Conservation (phyloP, 768 basidiomycete species). For the Favolaschia claudopus region DNA sequence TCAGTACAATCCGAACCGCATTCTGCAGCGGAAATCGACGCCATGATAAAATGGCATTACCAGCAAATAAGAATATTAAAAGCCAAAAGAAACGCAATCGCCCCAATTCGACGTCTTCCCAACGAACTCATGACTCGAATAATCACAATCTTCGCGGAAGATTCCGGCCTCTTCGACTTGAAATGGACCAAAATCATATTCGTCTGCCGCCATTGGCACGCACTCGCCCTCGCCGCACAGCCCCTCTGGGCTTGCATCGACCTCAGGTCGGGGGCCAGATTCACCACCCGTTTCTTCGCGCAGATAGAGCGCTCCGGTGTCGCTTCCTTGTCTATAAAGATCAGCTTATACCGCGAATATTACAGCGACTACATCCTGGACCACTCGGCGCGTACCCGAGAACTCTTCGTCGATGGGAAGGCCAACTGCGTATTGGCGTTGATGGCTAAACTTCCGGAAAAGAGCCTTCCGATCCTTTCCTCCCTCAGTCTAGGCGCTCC, state of each 20-base stretch:
- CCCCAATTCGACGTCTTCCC: not conserved
- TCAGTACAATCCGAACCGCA: too few species aligned
- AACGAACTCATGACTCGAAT: conserved; percentile 6
- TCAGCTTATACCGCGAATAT: not conserved
- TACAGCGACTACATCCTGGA: not conserved
- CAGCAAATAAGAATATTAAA: not conserved
- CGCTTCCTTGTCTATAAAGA: not conserved
- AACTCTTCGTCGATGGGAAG: not conserved
- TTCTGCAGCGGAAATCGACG: too few species aligned
- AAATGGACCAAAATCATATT: conserved; percentile 6
- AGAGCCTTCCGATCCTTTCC: not conserved
- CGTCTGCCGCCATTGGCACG: conserved; percentile 8
- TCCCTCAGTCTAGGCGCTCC: not conserved
- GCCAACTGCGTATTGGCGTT: not conserved
- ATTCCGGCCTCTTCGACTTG: not conserved
- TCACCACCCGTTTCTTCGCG: not conserved
- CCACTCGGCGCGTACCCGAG: not conserved
- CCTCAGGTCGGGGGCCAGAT: not conserved
- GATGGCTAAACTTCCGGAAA: not conserved
- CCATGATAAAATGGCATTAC: conserved; percentile 2
- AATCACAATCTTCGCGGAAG: not conserved
- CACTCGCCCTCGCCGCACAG: not conserved
- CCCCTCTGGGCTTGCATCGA: conserved; percentile 6
- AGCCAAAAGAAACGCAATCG: too few species aligned
- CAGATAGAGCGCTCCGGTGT: conserved; percentile 1